phyloP scores from a whole-genome alignment of 495 filamentous ascomycete genomes.

The Sordaria brevicollis region DNA sequence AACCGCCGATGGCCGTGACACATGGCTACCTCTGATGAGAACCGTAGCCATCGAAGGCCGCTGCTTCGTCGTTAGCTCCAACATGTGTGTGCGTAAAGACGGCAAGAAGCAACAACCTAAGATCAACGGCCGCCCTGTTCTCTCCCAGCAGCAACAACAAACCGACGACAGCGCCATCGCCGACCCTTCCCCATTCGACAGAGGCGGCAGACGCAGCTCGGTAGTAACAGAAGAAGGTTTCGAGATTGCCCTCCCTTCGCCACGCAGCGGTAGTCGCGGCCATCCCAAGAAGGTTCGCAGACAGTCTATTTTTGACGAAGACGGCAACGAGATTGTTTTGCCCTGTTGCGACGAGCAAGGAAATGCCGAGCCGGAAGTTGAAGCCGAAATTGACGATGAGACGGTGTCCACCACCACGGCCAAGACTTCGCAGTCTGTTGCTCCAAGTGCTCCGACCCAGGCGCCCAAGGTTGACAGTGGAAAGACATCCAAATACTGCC shows the following conservation, averaged over 20 bases:
- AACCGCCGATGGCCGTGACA: slow-evolving; percentile 76
- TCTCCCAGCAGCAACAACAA: not conserved
- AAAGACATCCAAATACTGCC: not conserved
- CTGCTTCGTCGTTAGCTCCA: slow-evolving; percentile 77
- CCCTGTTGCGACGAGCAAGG: not conserved
- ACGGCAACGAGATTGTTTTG: slow-evolving; percentile 38
- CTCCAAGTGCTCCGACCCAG: not conserved
- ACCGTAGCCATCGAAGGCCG: slow-evolving; percentile 74
- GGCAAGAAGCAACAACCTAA: not conserved
- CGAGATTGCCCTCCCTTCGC: slow-evolving; percentile 27
- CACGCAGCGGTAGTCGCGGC: not conserved
- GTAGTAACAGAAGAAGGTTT: slow-evolving; percentile 26
- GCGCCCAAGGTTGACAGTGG: not conserved
- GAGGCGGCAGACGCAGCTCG: slow-evolving; percentile 15
- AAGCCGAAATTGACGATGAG: not conserved
- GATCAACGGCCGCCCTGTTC: not conserved
- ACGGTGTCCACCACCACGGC: slow-evolving; percentile 13
- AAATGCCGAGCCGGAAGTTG: not conserved
- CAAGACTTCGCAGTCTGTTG: not conserved
- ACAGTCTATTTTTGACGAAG: slow-evolving; percentile 32
- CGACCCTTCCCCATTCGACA: not conserved
- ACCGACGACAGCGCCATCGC: not conserved
- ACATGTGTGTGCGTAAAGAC: slow-evolving; percentile 57
- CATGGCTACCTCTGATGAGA: slow-evolving; percentile 74
- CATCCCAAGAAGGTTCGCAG: not conserved